Evolutionary conservation across 495 filamentous ascomycete genomes (phyloP).

Genomic region (Trichoderma erinaceum): DNA sequence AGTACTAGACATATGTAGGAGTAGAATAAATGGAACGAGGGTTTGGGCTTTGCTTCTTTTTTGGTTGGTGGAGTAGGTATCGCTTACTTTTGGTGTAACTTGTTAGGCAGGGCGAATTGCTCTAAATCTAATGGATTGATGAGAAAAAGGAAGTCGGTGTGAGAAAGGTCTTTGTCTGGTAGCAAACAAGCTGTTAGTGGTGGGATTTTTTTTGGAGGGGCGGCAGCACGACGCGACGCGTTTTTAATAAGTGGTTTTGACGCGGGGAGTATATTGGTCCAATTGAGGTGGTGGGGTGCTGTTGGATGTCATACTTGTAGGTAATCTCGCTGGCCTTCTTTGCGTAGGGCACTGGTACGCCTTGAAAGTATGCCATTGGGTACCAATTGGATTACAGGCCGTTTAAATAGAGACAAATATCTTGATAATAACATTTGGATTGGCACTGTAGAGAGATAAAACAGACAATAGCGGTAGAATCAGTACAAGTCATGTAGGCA

Average conservation of each 20-base stretch:
- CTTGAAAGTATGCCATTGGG: no score
- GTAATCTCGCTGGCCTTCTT: not conserved
- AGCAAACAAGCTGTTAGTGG: not conserved
- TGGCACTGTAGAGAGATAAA: no score
- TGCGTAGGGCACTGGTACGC: no score
- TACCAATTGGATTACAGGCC: no score
- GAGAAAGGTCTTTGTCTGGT: not conserved
- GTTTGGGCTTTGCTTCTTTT: not conserved
- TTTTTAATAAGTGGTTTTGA: not conserved
- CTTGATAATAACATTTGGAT: no score
- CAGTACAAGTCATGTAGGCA: no score
- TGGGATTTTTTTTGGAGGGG: not conserved
- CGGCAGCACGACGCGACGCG: slow-evolving; percentile 2
- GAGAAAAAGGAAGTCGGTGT: slow-evolving; percentile 2
- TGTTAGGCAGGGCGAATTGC: not conserved
- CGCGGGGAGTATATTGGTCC: slow-evolving; percentile 16
- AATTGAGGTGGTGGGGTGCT: slow-evolving; percentile 9
- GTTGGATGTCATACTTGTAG: not conserved
- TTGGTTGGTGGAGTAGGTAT: not conserved
- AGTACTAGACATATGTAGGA: no score
- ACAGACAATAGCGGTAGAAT: no score
- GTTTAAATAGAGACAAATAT: no score
- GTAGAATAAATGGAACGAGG: not conserved
- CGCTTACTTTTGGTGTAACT: not conserved
- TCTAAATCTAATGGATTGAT: not conserved